Conservation (phyloP, 306 rosid species). For the Lotus japonicus region DNA sequence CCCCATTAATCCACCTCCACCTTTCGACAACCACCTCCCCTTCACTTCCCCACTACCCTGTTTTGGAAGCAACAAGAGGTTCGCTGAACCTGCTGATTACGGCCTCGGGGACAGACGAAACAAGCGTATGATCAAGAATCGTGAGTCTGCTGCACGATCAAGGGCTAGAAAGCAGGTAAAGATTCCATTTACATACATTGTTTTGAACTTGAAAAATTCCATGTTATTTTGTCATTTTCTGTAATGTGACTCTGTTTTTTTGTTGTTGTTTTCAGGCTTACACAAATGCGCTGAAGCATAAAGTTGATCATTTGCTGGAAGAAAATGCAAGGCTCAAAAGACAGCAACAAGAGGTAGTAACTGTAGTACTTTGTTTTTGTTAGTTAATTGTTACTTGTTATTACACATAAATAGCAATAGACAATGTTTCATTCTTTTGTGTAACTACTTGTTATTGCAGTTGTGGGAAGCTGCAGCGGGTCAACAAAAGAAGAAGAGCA, state of each 20-base stretch:
- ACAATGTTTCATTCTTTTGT: no score
- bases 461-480: slow-evolving; percentile 25
- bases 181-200: no score
- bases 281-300: slow-evolving; percentile 63
- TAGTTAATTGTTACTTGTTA: no score
- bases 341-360: slow-evolving; percentile 69
- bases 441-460: slow-evolving; percentile 34
- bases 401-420: no score
- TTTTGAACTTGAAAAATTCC: no score
- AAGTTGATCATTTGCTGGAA: slow-evolving; percentile 43
- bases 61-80: slow-evolving; percentile 28
- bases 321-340: slow-evolving; percentile 65
- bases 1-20: neutral
- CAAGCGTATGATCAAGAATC: slow-evolving; percentile 85
- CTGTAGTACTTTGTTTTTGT: no score
- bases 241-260: neutral
- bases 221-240: neutral
- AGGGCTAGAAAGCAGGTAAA: slow-evolving; percentile 89
- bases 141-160: slow-evolving; percentile 94
- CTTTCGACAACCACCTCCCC: neutral
- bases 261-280: slow-evolving; percentile 63
- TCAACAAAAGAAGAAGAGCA: slow-evolving; percentile 41
- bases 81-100: slow-evolving; percentile 23
- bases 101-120: slow-evolving; percentile 33
- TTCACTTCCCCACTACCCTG: slow-evolving; percentile 25